A percentile compares a stretch with the other conserved stretches of the same genome.
Evolutionary conservation across 768 basidiomycete species (phyloP).

Genomic region (Obba rivulosa): DNA sequence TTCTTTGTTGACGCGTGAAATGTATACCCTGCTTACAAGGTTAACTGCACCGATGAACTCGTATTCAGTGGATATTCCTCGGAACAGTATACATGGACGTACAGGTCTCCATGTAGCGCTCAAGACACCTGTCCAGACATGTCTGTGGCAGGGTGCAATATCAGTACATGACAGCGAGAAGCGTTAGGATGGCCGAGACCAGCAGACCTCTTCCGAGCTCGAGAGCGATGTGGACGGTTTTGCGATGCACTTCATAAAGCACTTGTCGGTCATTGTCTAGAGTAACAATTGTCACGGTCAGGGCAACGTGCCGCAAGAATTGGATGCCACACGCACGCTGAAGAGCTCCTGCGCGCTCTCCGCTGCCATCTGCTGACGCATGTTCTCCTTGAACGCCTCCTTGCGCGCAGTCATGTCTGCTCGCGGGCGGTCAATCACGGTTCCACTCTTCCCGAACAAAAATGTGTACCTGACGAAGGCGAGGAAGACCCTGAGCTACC

Average conservation of each 20-base stretch:
- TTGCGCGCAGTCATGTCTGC: slow-evolving; percentile 35
- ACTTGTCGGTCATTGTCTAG: slow-evolving; percentile 77
- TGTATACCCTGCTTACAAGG: slow-evolving; percentile 69
- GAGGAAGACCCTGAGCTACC: slow-evolving; percentile 5
- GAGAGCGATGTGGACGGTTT: slow-evolving; percentile 71
- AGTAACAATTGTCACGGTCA: too few relatives aligned
- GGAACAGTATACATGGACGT: slow-evolving; percentile 28
- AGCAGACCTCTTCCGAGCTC: slow-evolving; percentile 62
- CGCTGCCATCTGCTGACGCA: slow-evolving; percentile 66
- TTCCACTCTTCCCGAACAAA: too few relatives aligned
- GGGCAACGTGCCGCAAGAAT: too few relatives aligned
- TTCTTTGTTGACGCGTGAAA: slow-evolving; percentile 51
- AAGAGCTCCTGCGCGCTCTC: slow-evolving; percentile 79
- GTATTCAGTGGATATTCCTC: not conserved
- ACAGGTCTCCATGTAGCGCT: slow-evolving; percentile 86
- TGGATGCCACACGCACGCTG: slow-evolving; percentile 63
- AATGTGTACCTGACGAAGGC: slow-evolving; percentile 7
- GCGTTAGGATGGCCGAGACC: not conserved
- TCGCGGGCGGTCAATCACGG: not conserved
- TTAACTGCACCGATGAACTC: slow-evolving; percentile 53
- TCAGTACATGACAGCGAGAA: not conserved
- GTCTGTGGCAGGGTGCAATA: slow-evolving; percentile 37
- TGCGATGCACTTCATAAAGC: slow-evolving; percentile 69
- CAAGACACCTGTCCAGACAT: slow-evolving; percentile 70
- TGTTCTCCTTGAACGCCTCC: slow-evolving; percentile 50